Evolutionary conservation across 2,329 filamentous ascomycete species (phyloP).

Genomic region (Xylaria sp.): DNA sequence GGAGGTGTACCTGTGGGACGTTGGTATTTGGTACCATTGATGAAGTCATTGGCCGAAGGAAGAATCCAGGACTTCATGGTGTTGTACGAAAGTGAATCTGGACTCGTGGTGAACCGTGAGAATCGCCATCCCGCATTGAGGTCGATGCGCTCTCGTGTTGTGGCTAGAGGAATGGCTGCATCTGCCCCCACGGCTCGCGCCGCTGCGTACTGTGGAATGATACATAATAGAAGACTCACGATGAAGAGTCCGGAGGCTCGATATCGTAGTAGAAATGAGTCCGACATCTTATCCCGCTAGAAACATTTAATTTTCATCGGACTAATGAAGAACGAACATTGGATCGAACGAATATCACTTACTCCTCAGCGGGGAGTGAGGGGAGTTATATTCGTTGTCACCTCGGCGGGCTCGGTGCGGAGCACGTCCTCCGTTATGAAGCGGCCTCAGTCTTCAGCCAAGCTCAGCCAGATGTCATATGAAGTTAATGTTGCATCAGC

Average conservation of each 20-base stretch:
- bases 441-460: background rate
- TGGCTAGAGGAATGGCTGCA: background rate
- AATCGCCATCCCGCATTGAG: slow-evolving; percentile 53
- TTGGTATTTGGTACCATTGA: slow-evolving; percentile 42
- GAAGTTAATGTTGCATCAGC: background rate
- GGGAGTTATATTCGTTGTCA: slow-evolving; percentile 19
- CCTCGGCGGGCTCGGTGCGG: slow-evolving; percentile 2
- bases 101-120: slow-evolving; percentile 50
- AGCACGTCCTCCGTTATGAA: background rate
- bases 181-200: slow-evolving; percentile 21
- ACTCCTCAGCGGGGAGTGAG: slow-evolving; percentile 19
- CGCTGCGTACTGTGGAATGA: slow-evolving; percentile 24
- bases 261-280: slow-evolving; percentile 16
- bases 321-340: background rate
- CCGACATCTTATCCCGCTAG: slow-evolving; percentile 26
- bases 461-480: background rate
- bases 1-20: slow-evolving; percentile 45
- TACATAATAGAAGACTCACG: slow-evolving; percentile 21
- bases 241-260: slow-evolving; percentile 24
- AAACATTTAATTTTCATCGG: background rate
- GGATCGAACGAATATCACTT: slow-evolving; percentile 1
- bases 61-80: slow-evolving; percentile 51
- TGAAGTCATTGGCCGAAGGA: slow-evolving; percentile 49
- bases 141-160: slow-evolving; percentile 49
- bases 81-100: slow-evolving; percentile 51